Conservation (phyloP, 148 eudicot species). For the Chenopodium suecicum region DNA sequence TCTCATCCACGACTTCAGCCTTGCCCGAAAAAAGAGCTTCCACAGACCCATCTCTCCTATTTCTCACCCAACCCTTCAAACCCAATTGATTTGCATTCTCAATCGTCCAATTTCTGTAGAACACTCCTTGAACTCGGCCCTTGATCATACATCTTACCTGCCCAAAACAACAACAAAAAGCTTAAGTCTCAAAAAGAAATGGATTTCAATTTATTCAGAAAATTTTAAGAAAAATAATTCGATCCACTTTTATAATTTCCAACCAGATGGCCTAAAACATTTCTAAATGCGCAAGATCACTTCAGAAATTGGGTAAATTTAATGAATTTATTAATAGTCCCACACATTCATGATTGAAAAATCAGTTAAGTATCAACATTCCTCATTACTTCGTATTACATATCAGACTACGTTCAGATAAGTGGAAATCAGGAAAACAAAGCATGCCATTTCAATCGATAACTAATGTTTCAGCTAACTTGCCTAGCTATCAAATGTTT, state of each 20-base stretch:
- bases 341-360: not conserved
- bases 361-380: not conserved
- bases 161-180: slow-evolving; percentile 19
- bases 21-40: slow-evolving; percentile 81
- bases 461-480: no score
- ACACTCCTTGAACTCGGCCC: slow-evolving; percentile 93
- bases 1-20: slow-evolving; percentile 67
- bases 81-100: slow-evolving; percentile 78
- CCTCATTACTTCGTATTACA: not conserved
- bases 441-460: no score
- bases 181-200: not conserved
- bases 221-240: not conserved
- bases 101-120: slow-evolving; percentile 78
- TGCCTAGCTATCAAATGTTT: no score
- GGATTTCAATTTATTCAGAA: not conserved
- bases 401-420: not conserved
- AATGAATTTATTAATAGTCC: no score
- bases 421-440: not conserved
- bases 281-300: not conserved
- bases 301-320: no score
- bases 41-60: slow-evolving; percentile 79
- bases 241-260: not conserved
- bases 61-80: slow-evolving; percentile 85
- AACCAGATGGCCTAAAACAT: not conserved
- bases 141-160: slow-evolving; percentile 83